These are phyloP conservation scores for Pestalotiopsis sp. DNA, from an alignment of 2,329 filamentous ascomycete genomes.

Conservation along the genomic window DNA sequence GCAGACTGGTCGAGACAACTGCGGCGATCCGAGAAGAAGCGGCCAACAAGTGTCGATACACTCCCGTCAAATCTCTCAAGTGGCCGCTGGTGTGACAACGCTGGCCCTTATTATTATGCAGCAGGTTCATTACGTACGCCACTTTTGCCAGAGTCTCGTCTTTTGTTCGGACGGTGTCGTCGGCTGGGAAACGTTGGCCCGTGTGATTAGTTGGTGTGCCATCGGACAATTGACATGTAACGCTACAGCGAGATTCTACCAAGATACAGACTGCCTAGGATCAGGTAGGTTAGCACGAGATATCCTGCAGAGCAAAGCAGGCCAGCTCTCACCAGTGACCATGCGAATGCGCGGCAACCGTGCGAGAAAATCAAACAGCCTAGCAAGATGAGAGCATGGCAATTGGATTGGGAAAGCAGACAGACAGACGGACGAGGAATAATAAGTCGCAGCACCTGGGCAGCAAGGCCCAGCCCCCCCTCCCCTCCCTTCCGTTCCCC, in stretches of 20 bases:
- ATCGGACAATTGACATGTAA: not conserved
- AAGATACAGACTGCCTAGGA: too few relatives aligned
- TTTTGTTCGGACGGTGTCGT: not conserved
- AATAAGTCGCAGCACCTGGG: not conserved
- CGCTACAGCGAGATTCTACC: too few relatives aligned
- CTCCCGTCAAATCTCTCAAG: not conserved
- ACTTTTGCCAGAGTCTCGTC: not conserved
- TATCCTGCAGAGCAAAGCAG: not conserved
- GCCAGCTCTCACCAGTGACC: not conserved
- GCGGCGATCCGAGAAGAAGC: not conserved
- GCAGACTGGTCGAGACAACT: not conserved
- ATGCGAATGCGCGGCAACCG: constrained; percentile 5
- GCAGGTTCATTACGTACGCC: not conserved
- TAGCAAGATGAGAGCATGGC: not conserved
- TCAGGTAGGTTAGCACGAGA: not conserved
- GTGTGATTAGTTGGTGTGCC: not conserved
- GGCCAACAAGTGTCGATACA: not conserved
- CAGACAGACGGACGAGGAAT: not conserved
- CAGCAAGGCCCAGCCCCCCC: not conserved
- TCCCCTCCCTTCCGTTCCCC: not conserved
- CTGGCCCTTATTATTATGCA: too few relatives aligned
- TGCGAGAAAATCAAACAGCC: not conserved
- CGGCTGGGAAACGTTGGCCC: not conserved
- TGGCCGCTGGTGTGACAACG: not conserved
- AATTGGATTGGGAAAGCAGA: not conserved